phyloP scores from a whole-genome alignment of 805 yeast species.

The Starmerella gropengiesseri region DNA sequence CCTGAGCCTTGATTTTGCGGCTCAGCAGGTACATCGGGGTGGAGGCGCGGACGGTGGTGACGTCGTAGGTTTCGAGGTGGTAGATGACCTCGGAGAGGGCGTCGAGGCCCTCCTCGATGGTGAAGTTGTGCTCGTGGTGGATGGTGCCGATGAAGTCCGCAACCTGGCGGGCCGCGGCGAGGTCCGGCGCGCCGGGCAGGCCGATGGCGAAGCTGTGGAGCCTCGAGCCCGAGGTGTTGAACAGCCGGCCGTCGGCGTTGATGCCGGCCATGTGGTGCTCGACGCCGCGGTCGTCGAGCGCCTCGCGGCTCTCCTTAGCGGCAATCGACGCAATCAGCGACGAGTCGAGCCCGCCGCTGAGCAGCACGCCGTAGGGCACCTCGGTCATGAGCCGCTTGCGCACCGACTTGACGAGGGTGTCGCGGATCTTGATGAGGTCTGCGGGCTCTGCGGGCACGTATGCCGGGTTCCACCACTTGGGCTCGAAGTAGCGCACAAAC shows the following conservation, averaged over 20 bases:
- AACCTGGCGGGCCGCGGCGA: constrained; percentile 89
- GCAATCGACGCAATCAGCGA: constrained; percentile 95
- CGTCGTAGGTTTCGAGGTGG: constrained; percentile 96
- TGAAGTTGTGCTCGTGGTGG: constrained; percentile 97
- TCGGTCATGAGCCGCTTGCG: constrained; percentile 99
- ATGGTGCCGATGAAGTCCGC: constrained; percentile 92
- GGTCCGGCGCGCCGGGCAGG: constrained; percentile 94
- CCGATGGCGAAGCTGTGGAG: constrained; percentile 97
- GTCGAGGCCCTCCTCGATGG: constrained; percentile 92
- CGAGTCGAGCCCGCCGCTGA: constrained; percentile 96
- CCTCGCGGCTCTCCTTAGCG: constrained; percentile 84
- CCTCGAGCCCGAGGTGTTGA: constrained; percentile 49
- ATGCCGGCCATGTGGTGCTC: constrained; percentile 74
- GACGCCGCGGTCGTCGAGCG: constrained; percentile 54
- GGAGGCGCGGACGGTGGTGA: constrained; percentile 96
- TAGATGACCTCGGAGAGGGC: constrained; percentile 88
- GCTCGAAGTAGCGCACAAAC: constrained; percentile 77
- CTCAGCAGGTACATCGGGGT: constrained; percentile 97
- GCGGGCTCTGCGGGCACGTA: constrained; percentile 66
- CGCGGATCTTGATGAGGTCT: constrained; percentile 62
- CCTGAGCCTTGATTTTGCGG: constrained; percentile 97
- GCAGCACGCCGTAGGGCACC: constrained; percentile 95
- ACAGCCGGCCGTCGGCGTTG: constrained; percentile 74
- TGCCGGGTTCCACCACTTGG: constrained; percentile 86
- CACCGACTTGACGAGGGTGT: constrained; percentile 81